Evolutionary conservation across 2,329 filamentous ascomycete genomes (phyloP).

Genomic region (Xylaria hypoxylon): DNA sequence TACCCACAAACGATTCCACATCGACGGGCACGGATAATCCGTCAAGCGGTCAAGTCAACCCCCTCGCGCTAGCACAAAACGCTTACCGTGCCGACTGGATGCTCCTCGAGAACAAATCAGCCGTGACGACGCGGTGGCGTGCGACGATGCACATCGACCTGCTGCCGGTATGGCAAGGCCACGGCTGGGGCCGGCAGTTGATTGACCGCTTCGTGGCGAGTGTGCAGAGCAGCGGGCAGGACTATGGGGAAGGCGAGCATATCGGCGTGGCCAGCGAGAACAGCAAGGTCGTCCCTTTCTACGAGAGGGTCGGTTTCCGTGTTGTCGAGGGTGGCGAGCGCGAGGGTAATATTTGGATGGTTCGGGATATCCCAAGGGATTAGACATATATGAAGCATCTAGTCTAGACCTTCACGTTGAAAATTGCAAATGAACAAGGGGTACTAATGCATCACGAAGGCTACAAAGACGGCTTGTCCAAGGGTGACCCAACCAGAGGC

Average conservation of each 20-base stretch:
- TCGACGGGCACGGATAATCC: background rate
- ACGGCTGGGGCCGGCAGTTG: conserved; percentile 60
- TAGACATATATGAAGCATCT: background rate
- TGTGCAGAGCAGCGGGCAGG: conserved; percentile 45
- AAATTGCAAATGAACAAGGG: background rate
- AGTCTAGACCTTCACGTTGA: background rate
- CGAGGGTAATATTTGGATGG: conserved; percentile 56
- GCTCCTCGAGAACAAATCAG: conserved; percentile 54
- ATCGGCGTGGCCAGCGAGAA: conserved; percentile 61
- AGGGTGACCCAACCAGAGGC: background rate
- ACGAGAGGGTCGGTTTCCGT: conserved; percentile 60
- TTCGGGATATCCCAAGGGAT: conserved; percentile 47
- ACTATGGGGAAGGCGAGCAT: conserved; percentile 56
- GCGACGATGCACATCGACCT: conserved; percentile 65
- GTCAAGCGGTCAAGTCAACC: conserved; percentile 45
- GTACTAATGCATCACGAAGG: background rate
- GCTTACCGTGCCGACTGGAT: conserved; percentile 57
- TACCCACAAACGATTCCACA: background rate
- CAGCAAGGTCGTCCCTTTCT: conserved; percentile 60
- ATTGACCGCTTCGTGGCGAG: conserved; percentile 55
- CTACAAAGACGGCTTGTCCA: too few species aligned
- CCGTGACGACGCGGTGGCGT: conserved; percentile 51
- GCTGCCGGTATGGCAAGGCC: conserved; percentile 55
- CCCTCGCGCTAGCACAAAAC: conserved; percentile 55
- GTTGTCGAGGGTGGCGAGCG: conserved; percentile 51